These are phyloP conservation scores for Zizania palustris DNA, from an alignment of 202 grass and related monocot species.

Conservation along the genomic window DNA sequence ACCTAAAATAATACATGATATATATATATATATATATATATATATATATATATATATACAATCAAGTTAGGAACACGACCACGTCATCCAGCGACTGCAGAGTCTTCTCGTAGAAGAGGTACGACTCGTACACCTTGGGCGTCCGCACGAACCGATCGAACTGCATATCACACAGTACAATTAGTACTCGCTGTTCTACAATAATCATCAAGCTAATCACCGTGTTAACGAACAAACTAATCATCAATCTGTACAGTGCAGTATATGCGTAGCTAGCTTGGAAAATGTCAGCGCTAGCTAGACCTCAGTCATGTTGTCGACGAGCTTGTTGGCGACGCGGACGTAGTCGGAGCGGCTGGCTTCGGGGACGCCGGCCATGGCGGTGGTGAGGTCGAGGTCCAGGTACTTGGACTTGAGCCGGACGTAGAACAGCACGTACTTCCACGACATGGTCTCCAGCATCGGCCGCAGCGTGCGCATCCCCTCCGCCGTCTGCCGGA, in stretches of 20 bases:
- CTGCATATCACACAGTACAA: conserved; percentile 37
- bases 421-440: conserved; percentile 83
- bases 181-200: not conserved
- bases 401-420: conserved; percentile 83
- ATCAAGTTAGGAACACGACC: conserved; percentile 60
- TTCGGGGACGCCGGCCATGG: conserved; percentile 61
- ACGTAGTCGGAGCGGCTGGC: conserved; percentile 67
- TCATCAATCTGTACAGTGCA: too few species aligned
- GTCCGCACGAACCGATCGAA: conserved; percentile 72
- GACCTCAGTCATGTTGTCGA: conserved; percentile 89
- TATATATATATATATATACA: not conserved
- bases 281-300: not conserved
- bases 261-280: not conserved
- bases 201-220: not conserved
- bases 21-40: not conserved
- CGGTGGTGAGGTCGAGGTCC: conserved; percentile 84
- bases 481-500: conserved; percentile 84
- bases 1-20: not conserved
- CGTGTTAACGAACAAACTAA: not conserved
- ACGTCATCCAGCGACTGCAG: conserved; percentile 87
- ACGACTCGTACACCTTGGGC: conserved; percentile 90
- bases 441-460: conserved; percentile 96
- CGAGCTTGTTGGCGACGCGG: conserved; percentile 78
- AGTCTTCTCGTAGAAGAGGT: conserved; percentile 90
- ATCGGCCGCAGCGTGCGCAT: conserved; percentile 83